Conservation (phyloP, 2,329 filamentous ascomycete species). For the Leptographium procerum region DNA sequence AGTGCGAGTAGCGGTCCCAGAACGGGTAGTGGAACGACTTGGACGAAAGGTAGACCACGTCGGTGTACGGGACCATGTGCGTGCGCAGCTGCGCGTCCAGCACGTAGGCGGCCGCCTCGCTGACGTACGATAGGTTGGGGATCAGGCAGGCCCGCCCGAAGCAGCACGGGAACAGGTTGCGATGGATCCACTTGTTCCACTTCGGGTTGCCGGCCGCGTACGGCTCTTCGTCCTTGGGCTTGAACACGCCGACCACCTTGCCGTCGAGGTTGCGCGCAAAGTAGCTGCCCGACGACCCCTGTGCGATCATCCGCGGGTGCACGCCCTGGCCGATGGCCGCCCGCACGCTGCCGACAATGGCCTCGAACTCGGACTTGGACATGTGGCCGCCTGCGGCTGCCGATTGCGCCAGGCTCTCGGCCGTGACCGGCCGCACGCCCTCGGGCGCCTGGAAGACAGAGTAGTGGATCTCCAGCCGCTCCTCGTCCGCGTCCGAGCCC, state of each 20-base stretch:
- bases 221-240: conserved; percentile 97
- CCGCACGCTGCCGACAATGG: conserved; percentile 80
- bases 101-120: conserved; percentile 92
- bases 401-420: conserved; percentile 53
- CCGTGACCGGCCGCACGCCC: conserved; percentile 67
- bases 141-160: conserved; percentile 94
- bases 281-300: conserved; percentile 96
- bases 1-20: conserved; percentile 84
- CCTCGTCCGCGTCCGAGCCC: conserved; percentile 44
- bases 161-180: conserved; percentile 93
- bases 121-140: conserved; percentile 94
- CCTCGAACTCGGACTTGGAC: conserved; percentile 73
- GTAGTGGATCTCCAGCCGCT: conserved; percentile 89
- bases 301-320: conserved; percentile 91
- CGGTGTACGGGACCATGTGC: conserved; percentile 89
- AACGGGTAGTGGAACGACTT: conserved; percentile 98
- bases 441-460: conserved; percentile 93
- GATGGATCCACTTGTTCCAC: conserved; percentile 99
- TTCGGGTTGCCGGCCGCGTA: conserved; percentile 96
- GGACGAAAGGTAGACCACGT: conserved; percentile 85
- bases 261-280: conserved; percentile 87
- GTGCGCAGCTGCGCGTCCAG: conserved; percentile 84
- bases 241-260: conserved; percentile 95
- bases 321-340: conserved; percentile 80
- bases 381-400: conserved; percentile 32